Evolutionary conservation across 805 yeast genomes (phyloP), one percentile per base, ranked within the genome.

Genomic region (Maudiozyma serrabonitensis): DNA sequence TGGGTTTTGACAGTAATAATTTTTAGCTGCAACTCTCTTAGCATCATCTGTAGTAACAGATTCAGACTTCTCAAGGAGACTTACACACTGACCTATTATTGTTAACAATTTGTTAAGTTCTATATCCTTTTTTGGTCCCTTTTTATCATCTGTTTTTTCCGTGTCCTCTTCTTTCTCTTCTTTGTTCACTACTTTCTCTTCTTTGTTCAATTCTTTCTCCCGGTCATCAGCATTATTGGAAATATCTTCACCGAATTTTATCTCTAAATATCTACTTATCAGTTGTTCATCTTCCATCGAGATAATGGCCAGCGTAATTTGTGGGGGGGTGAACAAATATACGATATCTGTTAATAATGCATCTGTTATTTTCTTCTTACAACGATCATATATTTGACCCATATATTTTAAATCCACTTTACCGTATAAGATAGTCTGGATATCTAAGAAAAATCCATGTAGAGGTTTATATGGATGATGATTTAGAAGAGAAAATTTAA

Each of bases 381-480:
- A 87, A 41, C 70, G 69, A 60, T 87, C 95, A 65, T 87, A 86
- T 42, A 80, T 73, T 43, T 72, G 71, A 1, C 93, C 91, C 51
- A 88, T 68, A 45, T 79, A 75, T 43, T 76, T 77, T 31, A 75
- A 69, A 50, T 79, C 80, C 16, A 77, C 64, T 50, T 63, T 64
- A 16, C 73, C 74, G 56, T 67, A 56, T 50, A 78, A 67, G 47
- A 71, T 74, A 48, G 67, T 74, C 64, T 93, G 99, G 54, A 90
- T 78, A 66, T 93, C 99, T 44, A 91, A 75, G 66, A 84, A 91
- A 63, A 91, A 90, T 21, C 99, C 99, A 64, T 90, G 93, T n/a
- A 93, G 67, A 0, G 98, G 88, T 53, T 84, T 75, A 66, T 79
- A 83, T 2, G 97, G 95, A 67, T 88, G 96, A 64, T 91, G 98